Base-by-base conservation (phyloP, 1,284 basidiomycete genomes). In the Lignosus rhinocerotis region DNA sequence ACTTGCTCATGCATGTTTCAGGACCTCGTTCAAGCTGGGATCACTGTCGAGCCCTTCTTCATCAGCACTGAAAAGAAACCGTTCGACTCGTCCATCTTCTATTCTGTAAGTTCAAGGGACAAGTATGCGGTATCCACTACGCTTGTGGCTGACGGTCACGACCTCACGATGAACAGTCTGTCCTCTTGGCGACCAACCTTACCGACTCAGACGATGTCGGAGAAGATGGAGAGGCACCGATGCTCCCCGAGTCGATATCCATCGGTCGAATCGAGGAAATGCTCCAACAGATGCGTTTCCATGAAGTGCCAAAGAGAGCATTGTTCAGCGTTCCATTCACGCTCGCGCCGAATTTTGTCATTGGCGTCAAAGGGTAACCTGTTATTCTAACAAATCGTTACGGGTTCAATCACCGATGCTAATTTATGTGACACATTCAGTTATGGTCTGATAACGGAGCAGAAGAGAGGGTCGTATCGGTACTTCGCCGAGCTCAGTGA, bases 31-130 rank as follows among this genome's bases (percentile, higher is more conserved):
- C 87, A 93, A 71, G 83, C 90, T 7, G 93, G 94, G 0, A 87
- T 93, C 34, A 84, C 82, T 7, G 80, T 98, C 50, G 93, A 96
- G 67, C 94, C 96, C 0, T 98, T 96, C 75, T 97, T 98, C 75
- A 93, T 99, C 68, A 86, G 85, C 64, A 84, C 84, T 0, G 75
- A 81, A 3, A 82, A 86, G 7, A 86, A 86, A 51, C 77, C 81
- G 0, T 96, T 96, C 65, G 84, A 93, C 53, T 77, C 90, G 4
- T 78, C 83, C 14, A 87, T 84, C 43, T 98, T 96, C 74, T 99
- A 94, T 75, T 87, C 89, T 21, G 94, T 96, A 61, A 61, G 87
- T 75, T 31, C 51, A 33, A 41, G 43, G 19, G 21, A 6, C 19
- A 64, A 53, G 19, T 53, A 12, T 53, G 9, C 46, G 14, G 19